Evolutionary conservation across 495 filamentous ascomycete genomes (phyloP), one percentile per base, ranked within the genome.

Genomic region (Aspergillus haitiensis): DNA sequence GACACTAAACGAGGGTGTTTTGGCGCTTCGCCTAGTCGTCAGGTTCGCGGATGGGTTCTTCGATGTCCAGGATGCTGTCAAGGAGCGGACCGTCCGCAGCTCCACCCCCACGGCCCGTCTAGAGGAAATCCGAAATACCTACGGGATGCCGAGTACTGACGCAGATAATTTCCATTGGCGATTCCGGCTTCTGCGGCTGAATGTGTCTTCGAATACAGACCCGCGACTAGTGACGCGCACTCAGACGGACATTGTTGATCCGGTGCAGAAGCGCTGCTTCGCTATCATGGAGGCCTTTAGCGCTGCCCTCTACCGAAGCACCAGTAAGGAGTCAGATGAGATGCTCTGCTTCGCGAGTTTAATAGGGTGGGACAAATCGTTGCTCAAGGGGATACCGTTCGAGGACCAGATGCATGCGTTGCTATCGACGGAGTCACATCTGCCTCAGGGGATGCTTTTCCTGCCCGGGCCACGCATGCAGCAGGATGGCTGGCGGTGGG

Each of bases 271-370:
- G 31, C 39, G 53, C 27, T 55, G 53, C 12, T 46, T 46, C 21
- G 53, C 53, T 13, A 55, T 55, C 9, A 55, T 55, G 53, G 53
- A 55, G 27, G 53, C 53, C 9, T 55, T 55, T 12, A 55, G 53
- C 21, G 53, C 53, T 8, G 39, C 53, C 11, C 13, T 55, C 13
- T 55, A 55, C n/a, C 53, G 53, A 13, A 16, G 40, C 9, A 55
- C 53, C 9, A 55, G 53, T 55, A 55, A 55, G 13, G 53, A 55
- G 27, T 31, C 31, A n/a, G 53, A 55, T 33, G 53, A 55, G 21
- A 55, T 55, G 53, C 40, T 55, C 5, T 55, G 53, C 21, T 55
- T 55, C 37, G 53, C 53, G 21, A 55, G 53, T 35, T 34, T 55
- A 39, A 55, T 55, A 16, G 53, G 53, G 6, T 55, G 53, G 53